Percentiles rank a stretch among this genome's conserved stretches.
These are phyloP conservation scores for Pichia sp. DNA, from an alignment of 1,139 yeast species.

Conservation along the genomic window DNA sequence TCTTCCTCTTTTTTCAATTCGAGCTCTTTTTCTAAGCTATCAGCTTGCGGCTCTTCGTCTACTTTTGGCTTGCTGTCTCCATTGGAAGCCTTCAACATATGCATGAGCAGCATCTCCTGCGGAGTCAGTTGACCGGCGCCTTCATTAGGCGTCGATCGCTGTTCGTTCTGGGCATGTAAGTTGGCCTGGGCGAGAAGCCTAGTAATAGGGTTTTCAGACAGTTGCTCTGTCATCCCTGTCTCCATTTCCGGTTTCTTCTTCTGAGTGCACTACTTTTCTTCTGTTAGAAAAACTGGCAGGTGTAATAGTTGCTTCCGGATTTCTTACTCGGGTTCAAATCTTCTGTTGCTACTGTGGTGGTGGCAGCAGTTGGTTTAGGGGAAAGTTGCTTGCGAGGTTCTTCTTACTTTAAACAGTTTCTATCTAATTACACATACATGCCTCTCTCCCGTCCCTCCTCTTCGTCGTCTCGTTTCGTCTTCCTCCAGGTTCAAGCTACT, in stretches of 20 bases:
- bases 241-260: neutral
- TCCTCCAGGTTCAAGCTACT: neutral
- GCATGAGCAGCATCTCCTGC: conserved; percentile 8
- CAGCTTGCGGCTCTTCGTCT: neutral
- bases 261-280: neutral
- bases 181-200: conserved; percentile 28
- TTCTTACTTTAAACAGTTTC: no score
- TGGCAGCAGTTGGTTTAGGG: no score
- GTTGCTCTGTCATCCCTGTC: neutral
- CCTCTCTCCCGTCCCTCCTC: neutral
- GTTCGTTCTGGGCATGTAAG: conserved; percentile 26
- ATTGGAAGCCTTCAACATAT: conserved; percentile 5
- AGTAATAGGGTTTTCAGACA: conserved; percentile 22
- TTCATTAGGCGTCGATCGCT: conserved; percentile 5
- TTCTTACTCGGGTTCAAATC: no score
- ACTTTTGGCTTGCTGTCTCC: neutral
- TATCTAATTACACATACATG: no score
- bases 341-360: no score
- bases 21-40: no score
- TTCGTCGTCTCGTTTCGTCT: neutral
- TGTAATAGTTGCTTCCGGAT: no score
- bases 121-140: neutral
- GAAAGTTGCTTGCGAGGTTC: no score
- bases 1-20: neutral
- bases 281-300: no score